Conservation (phyloP, 129 eudicot species). For the Arctium lappa region DNA sequence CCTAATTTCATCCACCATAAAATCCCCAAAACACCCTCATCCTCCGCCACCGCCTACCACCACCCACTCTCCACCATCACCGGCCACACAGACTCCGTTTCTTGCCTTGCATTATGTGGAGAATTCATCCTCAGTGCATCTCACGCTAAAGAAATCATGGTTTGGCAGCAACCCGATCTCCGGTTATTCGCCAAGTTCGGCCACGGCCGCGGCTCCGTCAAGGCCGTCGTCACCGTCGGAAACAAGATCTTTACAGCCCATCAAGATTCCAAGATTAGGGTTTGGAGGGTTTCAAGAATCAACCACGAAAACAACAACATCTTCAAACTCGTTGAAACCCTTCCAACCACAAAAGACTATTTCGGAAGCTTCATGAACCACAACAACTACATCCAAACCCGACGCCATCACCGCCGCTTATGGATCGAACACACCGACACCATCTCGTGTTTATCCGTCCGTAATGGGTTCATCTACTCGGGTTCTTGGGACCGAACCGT, state of each 20-base stretch:
- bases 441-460: slow-evolving; percentile 72
- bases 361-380: slow-evolving; percentile 70
- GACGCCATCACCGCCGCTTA: slow-evolving; percentile 58
- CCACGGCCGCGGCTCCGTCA: slow-evolving; percentile 75
- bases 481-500: slow-evolving; percentile 94
- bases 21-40: slow-evolving; percentile 25
- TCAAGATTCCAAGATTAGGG: slow-evolving; percentile 82
- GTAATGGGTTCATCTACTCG: slow-evolving; percentile 58
- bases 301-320: slow-evolving; percentile 44
- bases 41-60: slow-evolving; percentile 15
- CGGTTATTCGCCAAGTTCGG: slow-evolving; percentile 62
- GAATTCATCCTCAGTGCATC: slow-evolving; percentile 82
- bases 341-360: slow-evolving; percentile 76
- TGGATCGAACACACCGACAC: slow-evolving; percentile 87
- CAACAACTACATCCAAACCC: slow-evolving; percentile 61
- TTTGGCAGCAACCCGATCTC: slow-evolving; percentile 90
- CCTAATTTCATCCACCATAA: slow-evolving; percentile 3
- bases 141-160: slow-evolving; percentile 78
- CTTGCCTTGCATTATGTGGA: slow-evolving; percentile 79
- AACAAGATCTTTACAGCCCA: slow-evolving; percentile 74
- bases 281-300: slow-evolving; percentile 68
- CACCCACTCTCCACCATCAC: slow-evolving; percentile 53
- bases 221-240: slow-evolving; percentile 59
- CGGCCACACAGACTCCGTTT: slow-evolving; percentile 73
- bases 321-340: slow-evolving; percentile 60